Evolutionary conservation across 2,329 filamentous ascomycete genomes (phyloP), one percentile per base, ranked within the genome.

Genomic region (Colletotrichum caudatum): DNA sequence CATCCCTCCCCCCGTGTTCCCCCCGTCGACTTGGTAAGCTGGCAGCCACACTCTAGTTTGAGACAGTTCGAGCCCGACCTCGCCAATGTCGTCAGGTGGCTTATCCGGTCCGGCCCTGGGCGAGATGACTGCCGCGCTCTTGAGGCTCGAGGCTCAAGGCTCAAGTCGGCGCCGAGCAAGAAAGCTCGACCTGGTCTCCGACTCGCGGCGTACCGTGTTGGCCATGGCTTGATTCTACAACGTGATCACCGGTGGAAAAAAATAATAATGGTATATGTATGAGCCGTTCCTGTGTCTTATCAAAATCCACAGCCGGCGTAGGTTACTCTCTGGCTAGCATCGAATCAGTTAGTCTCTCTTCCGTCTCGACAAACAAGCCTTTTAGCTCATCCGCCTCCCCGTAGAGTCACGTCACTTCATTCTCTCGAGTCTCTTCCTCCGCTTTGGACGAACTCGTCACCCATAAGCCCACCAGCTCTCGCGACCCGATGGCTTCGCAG

Each of bases 71-170:
- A 20, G n/a, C 33, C n/a, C 12, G 29, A 37, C n/a, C 2, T 61
- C 9, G 20, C 20, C 14, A 12, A 26, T 62, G 12, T 51, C 59
- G 44, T 50, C 44, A 39, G 29, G 37, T 33, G 37, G 37, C 41
- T 60, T 60, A 26, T 29, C 33, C 54, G 54, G 33, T 37, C 20
- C 54, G 54, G 33, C 35, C n/a, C 54, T 41, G 41, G n/a, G 14
- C 35, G 4, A 23, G 5, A 41, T 18, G 2, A 4, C 26, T n/a
- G n/a, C 35, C 23, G 35, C 33, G 9, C 26, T 7, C n/a, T 41
- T 5, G 8, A 14, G 11, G 11, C 35, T 8, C n/a, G 9, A n/a
- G 35, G n/a, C n/a, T 41, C 11, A 16, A 14, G 11, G 11, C 35
- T 8, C n/a, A 18, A n/a, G 35, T 5, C 35, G 20, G 20, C 35